phyloP scores from a whole-genome alignment of 2,329 filamentous ascomycete genomes.

The Epichloe elymi region DNA sequence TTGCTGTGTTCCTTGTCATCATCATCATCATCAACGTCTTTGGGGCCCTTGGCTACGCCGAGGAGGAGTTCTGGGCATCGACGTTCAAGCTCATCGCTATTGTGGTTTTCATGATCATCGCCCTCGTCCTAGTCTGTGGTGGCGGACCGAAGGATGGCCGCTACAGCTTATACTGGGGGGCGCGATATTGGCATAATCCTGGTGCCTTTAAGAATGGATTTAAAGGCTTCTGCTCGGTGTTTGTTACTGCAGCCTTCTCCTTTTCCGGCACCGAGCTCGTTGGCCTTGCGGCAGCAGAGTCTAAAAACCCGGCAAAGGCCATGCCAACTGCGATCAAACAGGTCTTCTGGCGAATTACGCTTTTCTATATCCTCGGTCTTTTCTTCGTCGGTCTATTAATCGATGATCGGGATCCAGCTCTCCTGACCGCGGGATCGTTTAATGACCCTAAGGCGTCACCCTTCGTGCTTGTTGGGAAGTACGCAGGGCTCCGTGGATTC shows the following conservation, averaged over 20 bases:
- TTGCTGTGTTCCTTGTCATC: constrained; percentile 33
- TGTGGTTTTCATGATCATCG: constrained; percentile 45
- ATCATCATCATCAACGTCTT: constrained; percentile 38
- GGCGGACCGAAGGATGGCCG: constrained; percentile 39
- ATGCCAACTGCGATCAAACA: constrained; percentile 78
- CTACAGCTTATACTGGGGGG: constrained; percentile 37
- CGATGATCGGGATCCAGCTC: constrained; percentile 28
- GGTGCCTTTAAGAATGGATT: constrained; percentile 58
- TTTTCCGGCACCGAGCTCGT: constrained; percentile 64
- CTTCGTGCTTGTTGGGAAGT: constrained; percentile 44
- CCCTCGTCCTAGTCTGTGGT: constrained; percentile 44
- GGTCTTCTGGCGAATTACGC: constrained; percentile 46
- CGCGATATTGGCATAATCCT: constrained; percentile 34
- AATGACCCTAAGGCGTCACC: constrained; percentile 29
- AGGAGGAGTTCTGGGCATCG: constrained; percentile 40
- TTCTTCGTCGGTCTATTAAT: constrained; percentile 39
- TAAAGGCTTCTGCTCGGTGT: constrained; percentile 58
- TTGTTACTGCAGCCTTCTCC: constrained; percentile 60
- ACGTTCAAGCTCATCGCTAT: constrained; percentile 40
- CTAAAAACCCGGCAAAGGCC: constrained; percentile 54
- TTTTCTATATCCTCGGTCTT: constrained; percentile 41
- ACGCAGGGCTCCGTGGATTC: constrained; percentile 37
- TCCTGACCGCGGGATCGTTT: constrained; percentile 29
- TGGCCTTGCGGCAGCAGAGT: constrained; percentile 30
- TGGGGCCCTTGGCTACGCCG: constrained; percentile 34